Evolutionary conservation across 1,284 basidiomycete species (phyloP), one percentile per base, ranked within the genome.

Genomic region (Marasmius tenuissimus): DNA sequence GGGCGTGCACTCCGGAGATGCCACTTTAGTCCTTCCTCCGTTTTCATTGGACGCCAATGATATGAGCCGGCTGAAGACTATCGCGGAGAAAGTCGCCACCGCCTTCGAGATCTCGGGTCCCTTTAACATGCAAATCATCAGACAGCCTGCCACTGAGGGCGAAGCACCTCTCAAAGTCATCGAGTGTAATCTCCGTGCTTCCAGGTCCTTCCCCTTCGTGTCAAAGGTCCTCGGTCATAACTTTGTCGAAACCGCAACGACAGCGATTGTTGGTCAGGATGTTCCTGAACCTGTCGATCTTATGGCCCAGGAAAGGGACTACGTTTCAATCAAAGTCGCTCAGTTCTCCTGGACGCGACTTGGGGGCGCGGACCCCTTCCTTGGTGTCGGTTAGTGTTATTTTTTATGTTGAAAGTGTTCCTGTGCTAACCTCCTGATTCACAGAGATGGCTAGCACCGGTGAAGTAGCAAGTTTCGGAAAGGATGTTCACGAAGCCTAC

Each of bases 91-190:
- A 79, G 96, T 99, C 64, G 97, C 95, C 51, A 83, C 85, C 59
- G 97, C 96, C 1, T 97, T 98, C 76, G 84, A 98, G 71, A 98
- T 99, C 63, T 97, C 94, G 34, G 97, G 97, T 39, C 97, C 97
- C 6, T 99, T 90, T 88, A 99, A 99, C 78, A 99, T 99, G 96
- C 97, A 99, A 78, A 87, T 99, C 75, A 99, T 99, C 78, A 89
- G 93, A 72, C 95, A 96, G 77, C 85, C 88, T 2, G 75, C 85
- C 9, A 80, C 74, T 34, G 84, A 82, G 57, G 80, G 86, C 62
- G 82, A 89, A 60, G 82, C 91, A 8, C 81, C 86, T 63, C 86
- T 99, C 70, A 99, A 98, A 83, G 97, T 99, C 66, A 99, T 99
- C 67, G 97, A 99, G 78, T 99, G 97, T 78, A 99, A 99, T 79